Evolutionary conservation across 2,329 filamentous ascomycete species (phyloP).

Genomic region (Boeremia exigua): DNA sequence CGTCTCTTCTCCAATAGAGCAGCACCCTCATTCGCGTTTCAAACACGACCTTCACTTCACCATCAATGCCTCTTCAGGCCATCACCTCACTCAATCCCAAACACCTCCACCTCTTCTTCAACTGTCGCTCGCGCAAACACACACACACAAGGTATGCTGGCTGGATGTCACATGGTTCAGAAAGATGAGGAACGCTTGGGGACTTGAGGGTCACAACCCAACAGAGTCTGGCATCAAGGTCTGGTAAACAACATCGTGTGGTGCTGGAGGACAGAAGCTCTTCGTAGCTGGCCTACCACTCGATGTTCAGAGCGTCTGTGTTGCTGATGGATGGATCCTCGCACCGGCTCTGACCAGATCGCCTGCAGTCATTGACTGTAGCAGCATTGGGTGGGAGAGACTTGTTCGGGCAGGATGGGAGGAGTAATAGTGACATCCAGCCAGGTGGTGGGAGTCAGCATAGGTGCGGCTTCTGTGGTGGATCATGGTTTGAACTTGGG

Average conservation of each 20-base stretch:
- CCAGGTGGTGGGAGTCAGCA: conserved; percentile 2
- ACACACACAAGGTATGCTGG: conserved; percentile 2
- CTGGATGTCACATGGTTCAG: conserved; percentile 11
- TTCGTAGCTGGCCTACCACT: conserved; percentile 8
- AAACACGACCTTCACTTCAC: not conserved
- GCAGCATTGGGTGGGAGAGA: conserved; percentile 12
- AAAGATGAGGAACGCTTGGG: conserved; percentile 13
- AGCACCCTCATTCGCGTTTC: not conserved
- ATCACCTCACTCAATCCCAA: not conserved
- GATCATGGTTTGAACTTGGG: not conserved
- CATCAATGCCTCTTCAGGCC: not conserved
- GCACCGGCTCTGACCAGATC: conserved; percentile 6
- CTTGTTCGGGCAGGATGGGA: not conserved
- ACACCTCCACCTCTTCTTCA: not conserved
- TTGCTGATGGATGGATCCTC: conserved; percentile 8
- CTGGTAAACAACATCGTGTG: conserved; percentile 3
- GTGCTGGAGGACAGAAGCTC: conserved; percentile 10
- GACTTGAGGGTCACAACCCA: not conserved
- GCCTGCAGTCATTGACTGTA: conserved; percentile 11
- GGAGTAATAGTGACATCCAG: conserved; percentile 6
- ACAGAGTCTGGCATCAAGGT: conserved; percentile 5
- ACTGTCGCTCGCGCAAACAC: not conserved
- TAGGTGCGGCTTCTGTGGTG: conserved; percentile 5
- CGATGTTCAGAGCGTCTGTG: conserved; percentile 5
- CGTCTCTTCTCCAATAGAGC: not conserved